Conservation (phyloP, 768 basidiomycete species). For the Cystofilobasidium bisporidii region DNA sequence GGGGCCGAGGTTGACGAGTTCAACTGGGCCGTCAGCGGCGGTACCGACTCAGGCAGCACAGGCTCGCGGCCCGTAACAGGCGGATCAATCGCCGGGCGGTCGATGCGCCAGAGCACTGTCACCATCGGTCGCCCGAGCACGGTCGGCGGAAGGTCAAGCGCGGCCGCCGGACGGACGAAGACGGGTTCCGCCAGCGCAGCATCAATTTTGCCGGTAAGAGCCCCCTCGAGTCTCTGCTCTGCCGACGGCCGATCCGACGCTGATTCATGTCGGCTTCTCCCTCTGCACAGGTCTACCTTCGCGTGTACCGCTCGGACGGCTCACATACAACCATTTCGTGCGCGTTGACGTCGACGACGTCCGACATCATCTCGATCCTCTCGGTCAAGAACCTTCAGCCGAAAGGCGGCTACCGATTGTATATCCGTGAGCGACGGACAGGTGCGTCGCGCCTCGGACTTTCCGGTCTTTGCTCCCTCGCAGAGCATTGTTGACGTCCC, state of each 20-base stretch:
- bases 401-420: slow-evolving; percentile 33
- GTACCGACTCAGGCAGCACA: neutral
- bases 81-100: slow-evolving; percentile 27
- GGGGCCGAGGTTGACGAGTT: slow-evolving; percentile 26
- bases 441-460: slow-evolving; percentile 46
- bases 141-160: slow-evolving; percentile 33
- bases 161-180: slow-evolving; percentile 29
- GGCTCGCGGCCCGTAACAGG: slow-evolving; percentile 15
- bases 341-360: slow-evolving; percentile 56
- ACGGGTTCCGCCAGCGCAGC: slow-evolving; percentile 21
- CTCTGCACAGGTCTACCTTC: slow-evolving; percentile 48
- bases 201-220: slow-evolving; percentile 29
- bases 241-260: no score
- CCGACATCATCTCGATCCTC: slow-evolving; percentile 54
- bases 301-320: slow-evolving; percentile 66
- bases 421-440: slow-evolving; percentile 49
- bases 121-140: slow-evolving; percentile 32
- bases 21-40: slow-evolving; percentile 23
- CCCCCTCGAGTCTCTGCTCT: neutral
- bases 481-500: neutral
- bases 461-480: neutral
- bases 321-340: slow-evolving; percentile 63
- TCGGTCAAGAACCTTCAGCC: slow-evolving; percentile 49
- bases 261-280: no score
- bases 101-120: slow-evolving; percentile 25